Evolutionary conservation across 768 basidiomycete species (phyloP), one percentile per base, ranked within the genome.

Genomic region (Lanmaoa rubissima): DNA sequence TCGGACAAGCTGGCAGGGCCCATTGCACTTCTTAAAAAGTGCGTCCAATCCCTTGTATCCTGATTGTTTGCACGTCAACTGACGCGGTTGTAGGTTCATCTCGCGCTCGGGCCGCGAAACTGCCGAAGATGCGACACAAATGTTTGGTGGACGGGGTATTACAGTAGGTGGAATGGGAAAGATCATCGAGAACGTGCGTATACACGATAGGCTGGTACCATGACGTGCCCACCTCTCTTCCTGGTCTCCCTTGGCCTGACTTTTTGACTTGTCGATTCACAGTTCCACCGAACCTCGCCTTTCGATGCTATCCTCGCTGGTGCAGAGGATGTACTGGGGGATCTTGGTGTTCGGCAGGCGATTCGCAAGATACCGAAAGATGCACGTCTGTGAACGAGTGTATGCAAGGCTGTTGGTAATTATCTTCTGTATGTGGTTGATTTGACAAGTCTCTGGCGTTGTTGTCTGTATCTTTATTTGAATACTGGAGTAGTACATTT

Each of bases 1-100:
- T 88, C 92, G 1, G 83, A 85, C 58, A 88, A 89, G 65, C 76
- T 97, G 11, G 94, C 94, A n/a, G 93, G 90, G 3, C 82, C 87
- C 5, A 93, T 96, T 64, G 94, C 87, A 13, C 79, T 96, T 45
- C 78, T 94, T 65, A 98, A 98, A 74, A 88, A 92, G 89, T 91
- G 61, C 61, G 86, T 73, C 46, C 11, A 19, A 44, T 45, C 38
- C 9, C 46, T 19, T 34, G 16, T 14, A 3, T 3, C 24, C 7
- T 32, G 32, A 38, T 34, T 26, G 16, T 38, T 43, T 14, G 19
- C 19, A 5, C 57, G 59, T 51, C 61, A 16, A 61, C 39, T 40
- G 34, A 49, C 35, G 40, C 17, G 44, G 13, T 24, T 53, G 17
- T 60, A 90, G 88, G 68, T 88, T 83, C 63, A 82, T 90, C 32